Evolutionary conservation across 768 basidiomycete species (phyloP).

Genomic region (Tylopilus subfusipes): DNA sequence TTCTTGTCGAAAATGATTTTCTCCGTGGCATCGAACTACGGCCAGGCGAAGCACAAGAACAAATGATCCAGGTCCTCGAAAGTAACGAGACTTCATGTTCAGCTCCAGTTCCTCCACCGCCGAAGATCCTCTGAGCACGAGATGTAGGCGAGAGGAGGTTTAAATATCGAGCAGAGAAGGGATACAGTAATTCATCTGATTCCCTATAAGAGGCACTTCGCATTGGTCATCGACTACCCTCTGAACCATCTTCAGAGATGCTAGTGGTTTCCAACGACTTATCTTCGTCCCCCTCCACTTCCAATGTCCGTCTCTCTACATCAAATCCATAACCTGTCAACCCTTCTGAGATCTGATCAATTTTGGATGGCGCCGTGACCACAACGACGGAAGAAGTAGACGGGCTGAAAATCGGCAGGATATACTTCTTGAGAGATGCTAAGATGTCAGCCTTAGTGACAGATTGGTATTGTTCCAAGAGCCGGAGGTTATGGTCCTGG

Average conservation of each 20-base stretch:
- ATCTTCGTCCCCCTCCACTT: constrained; percentile 53
- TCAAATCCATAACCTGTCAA: constrained; percentile 70
- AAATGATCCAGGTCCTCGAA: constrained; percentile 58
- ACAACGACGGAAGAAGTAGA: constrained; percentile 74
- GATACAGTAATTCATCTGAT: not conserved
- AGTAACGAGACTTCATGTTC: constrained; percentile 14
- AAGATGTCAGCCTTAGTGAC: constrained; percentile 80
- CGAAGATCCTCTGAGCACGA: not conserved
- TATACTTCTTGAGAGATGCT: constrained; percentile 61
- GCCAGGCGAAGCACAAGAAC: constrained; percentile 69
- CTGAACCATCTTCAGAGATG: constrained; percentile 32
- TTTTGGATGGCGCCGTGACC: constrained; percentile 80
- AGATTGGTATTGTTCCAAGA: constrained; percentile 76
- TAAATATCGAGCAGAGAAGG: not conserved
- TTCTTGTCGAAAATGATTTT: constrained; percentile 88
- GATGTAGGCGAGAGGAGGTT: not conserved
- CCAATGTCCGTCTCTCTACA: constrained; percentile 68
- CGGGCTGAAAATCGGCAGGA: constrained; percentile 82
- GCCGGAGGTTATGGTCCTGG: constrained; percentile 66
- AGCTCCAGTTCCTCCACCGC: not conserved
- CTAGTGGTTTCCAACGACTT: constrained; percentile 32
- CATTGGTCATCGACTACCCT: constrained; percentile 11
- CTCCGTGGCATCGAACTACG: constrained; percentile 72
- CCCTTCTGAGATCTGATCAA: constrained; percentile 62
- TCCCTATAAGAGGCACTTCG: not conserved